phyloP scores from a whole-genome alignment of 1,284 basidiomycete genomes.

The Ceratobasidium sp. region DNA sequence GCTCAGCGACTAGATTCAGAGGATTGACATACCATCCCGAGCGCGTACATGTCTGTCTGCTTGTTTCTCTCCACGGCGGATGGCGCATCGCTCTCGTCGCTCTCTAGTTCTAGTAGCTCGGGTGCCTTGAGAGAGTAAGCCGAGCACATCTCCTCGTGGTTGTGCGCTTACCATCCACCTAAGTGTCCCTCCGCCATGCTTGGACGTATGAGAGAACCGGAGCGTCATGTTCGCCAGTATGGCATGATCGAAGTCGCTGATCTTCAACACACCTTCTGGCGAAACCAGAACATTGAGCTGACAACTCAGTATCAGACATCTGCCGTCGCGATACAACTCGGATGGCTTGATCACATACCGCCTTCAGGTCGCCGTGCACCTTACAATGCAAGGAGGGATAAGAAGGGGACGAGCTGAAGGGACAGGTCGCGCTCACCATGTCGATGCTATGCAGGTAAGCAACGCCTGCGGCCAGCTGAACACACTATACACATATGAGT shows the following conservation, averaged over 20 bases:
- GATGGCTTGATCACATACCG: background rate
- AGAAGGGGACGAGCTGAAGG: background rate
- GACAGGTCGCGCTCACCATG: constrained; percentile 17
- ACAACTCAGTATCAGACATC: background rate
- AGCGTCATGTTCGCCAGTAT: background rate
- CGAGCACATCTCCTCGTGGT: background rate
- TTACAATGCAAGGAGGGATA: background rate
- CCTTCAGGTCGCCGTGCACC: constrained; percentile 33
- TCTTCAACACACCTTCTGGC: background rate
- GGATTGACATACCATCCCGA: constrained; percentile 11
- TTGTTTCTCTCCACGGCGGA: background rate
- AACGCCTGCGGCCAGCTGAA: constrained; percentile 6
- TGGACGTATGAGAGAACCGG: background rate
- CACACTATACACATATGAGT: background rate
- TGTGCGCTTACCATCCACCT: constrained; percentile 4
- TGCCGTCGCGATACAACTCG: background rate
- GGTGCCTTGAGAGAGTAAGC: background rate
- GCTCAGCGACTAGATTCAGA: background rate
- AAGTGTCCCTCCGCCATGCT: background rate
- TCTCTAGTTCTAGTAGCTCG: background rate
- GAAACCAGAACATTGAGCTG: constrained; percentile 15
- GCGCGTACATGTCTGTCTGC: constrained; percentile 12
- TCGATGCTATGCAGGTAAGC: constrained; percentile 14
- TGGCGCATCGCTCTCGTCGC: background rate
- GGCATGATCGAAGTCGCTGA: constrained; percentile 11